Percentiles rank a stretch among this genome's conserved stretches.
phyloP scores from a whole-genome alignment of 164 flowering plant genomes.

The Saururus chinensis region DNA sequence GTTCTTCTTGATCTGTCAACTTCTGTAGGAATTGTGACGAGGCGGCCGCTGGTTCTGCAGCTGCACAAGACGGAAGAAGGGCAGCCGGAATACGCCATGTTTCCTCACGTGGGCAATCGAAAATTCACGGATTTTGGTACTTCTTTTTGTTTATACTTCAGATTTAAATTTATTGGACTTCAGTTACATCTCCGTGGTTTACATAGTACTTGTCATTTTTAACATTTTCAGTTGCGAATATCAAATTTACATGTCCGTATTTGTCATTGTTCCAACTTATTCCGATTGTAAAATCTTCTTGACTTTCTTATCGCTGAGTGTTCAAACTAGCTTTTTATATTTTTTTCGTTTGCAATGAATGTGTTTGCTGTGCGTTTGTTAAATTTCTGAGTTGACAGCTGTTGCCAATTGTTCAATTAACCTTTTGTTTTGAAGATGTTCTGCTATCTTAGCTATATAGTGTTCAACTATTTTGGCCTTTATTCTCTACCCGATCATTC shows the following conservation, averaged over 20 bases:
- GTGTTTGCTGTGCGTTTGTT: no score
- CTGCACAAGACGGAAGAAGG: constrained; percentile 63
- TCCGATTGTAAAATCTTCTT: not conserved
- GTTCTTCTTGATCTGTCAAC: no score
- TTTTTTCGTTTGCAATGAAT: no score
- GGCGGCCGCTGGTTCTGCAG: constrained; percentile 81
- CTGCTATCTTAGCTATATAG: not conserved
- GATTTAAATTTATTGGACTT: not conserved
- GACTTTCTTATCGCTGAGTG: no score
- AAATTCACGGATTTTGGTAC: constrained; percentile 58
- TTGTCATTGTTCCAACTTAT: not conserved
- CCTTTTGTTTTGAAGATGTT: no score
- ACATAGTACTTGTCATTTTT: no score
- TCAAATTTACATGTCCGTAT: no score
- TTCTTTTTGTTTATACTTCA: no score
- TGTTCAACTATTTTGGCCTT: not conserved
- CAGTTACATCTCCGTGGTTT: not conserved
- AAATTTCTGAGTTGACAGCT: no score
- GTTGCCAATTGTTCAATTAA: no score
- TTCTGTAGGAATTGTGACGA: constrained; percentile 60
- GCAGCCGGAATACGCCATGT: constrained; percentile 55
- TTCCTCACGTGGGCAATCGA: constrained; percentile 49
- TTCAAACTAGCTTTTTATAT: no score
- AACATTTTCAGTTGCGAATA: no score
- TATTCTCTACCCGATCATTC: not conserved